Conservation (phyloP, 768 basidiomycete species). For the Panaeolus cyanescens region DNA sequence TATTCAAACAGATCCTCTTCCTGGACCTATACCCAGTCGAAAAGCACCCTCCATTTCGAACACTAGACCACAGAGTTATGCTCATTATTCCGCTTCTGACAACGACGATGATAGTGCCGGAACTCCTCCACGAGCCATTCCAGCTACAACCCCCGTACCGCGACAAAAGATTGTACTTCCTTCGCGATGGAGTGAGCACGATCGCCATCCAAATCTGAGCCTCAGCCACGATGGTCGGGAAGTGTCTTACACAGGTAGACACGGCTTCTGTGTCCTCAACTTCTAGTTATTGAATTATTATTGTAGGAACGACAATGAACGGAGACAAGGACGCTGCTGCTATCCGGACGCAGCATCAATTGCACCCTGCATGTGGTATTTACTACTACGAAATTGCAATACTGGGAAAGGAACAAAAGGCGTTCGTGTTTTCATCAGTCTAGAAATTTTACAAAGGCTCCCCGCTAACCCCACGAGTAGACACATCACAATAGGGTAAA, state of each 20-base stretch:
- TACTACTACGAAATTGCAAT: conserved; percentile 95
- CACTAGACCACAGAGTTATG: conserved; percentile 21
- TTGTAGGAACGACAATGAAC: conserved; percentile 46
- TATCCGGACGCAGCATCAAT: conserved; percentile 73
- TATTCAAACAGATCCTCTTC: conserved; percentile 54
- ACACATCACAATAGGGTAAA: conserved; percentile 82
- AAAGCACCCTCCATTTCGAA: conserved; percentile 32
- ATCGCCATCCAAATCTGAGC: conserved; percentile 56
- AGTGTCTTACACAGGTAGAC: conserved; percentile 66
- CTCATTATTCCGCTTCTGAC: conserved; percentile 45
- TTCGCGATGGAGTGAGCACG: conserved; percentile 78
- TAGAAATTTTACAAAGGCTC: conserved; percentile 5
- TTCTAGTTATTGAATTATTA: conserved; percentile 10
- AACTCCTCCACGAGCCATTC: conserved; percentile 43
- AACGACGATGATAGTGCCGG: conserved; percentile 69
- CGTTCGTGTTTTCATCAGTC: conserved; percentile 46
- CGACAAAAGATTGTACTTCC: conserved; percentile 45
- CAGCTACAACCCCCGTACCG: conserved; percentile 25
- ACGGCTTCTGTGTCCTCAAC: conserved; percentile 9
- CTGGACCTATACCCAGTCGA: conserved; percentile 36
- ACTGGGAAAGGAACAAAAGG: conserved; percentile 76
- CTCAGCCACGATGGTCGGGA: conserved; percentile 76
- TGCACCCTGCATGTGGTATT: conserved; percentile 86
- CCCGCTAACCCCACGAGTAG: conserved; percentile 36
- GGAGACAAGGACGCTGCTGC: conserved; percentile 86